Conservation (phyloP, 2,329 filamentous ascomycete genomes). For the Penicillium vulpinum region DNA sequence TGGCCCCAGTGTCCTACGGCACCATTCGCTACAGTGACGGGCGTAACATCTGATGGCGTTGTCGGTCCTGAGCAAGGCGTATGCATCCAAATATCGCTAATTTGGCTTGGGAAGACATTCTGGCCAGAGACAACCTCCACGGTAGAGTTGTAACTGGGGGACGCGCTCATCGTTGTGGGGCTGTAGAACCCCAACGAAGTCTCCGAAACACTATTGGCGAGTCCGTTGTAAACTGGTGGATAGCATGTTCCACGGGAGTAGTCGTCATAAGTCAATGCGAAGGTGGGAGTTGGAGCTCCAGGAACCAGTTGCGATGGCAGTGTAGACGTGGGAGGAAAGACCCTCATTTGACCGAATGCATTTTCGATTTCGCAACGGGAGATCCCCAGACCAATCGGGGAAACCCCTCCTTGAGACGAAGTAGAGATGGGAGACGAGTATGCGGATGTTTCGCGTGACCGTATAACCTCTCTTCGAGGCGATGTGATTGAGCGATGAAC, state of each 20-base stretch:
- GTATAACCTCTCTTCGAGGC: constrained; percentile 13
- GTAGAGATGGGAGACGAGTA: constrained; percentile 28
- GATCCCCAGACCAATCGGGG: constrained; percentile 35
- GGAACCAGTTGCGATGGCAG: constrained; percentile 24
- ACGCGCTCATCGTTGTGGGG: constrained; percentile 23
- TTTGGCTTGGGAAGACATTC: constrained; percentile 17
- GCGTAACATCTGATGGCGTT: constrained; percentile 16
- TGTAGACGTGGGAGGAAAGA: constrained; percentile 22
- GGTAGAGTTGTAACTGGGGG: constrained; percentile 27
- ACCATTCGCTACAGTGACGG: constrained; percentile 8
- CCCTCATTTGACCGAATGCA: constrained; percentile 20
- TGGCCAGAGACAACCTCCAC: constrained; percentile 18
- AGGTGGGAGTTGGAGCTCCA: constrained; percentile 12
- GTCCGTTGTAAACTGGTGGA: constrained; percentile 21
- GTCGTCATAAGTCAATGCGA: constrained; percentile 25
- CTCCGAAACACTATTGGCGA: constrained; percentile 20
- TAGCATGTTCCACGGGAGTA: constrained; percentile 24
- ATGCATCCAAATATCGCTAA: constrained; percentile 27
- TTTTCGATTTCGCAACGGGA: constrained; percentile 29
- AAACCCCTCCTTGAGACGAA: constrained; percentile 18
- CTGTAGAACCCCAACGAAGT: constrained; percentile 29
- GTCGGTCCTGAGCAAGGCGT: constrained; percentile 25
- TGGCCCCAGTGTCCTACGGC: constrained; percentile 20
- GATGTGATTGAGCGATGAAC: constrained; percentile 5
- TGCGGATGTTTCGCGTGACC: constrained; percentile 18